phyloP scores from a whole-genome alignment of 208 protist species.

The Blechomonas ayalai region DNA sequence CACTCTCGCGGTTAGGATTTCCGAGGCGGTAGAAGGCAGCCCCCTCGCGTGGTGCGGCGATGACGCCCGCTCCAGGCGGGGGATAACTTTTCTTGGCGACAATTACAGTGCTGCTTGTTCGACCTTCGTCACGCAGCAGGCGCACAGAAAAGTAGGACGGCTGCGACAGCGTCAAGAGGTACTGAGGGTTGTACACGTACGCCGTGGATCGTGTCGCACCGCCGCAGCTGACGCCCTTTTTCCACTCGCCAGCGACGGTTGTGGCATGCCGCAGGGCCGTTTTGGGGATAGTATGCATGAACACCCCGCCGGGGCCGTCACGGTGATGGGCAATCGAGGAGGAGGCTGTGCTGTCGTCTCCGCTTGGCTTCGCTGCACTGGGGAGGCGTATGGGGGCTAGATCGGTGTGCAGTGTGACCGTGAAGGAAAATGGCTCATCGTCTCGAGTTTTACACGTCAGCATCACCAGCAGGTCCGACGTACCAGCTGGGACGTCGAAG shows the following conservation, averaged over 20 bases:
- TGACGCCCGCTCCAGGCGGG: slow-evolving; percentile 9
- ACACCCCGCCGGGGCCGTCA: slow-evolving; percentile 46
- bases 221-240: slow-evolving; percentile 67
- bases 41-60: neutral
- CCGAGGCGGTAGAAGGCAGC: slow-evolving; percentile 31
- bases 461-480: slow-evolving; percentile 56
- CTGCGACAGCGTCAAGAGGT: slow-evolving; percentile 35
- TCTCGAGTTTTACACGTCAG: too few species aligned
- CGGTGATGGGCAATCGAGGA: slow-evolving; percentile 6
- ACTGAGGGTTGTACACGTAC: slow-evolving; percentile 69
- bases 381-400: slow-evolving; percentile 45
- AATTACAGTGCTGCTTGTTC: slow-evolving; percentile 1
- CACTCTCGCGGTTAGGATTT: slow-evolving; percentile 22
- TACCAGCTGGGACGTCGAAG: slow-evolving; percentile 76
- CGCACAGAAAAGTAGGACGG: slow-evolving; percentile 50
- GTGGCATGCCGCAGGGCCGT: slow-evolving; percentile 38
- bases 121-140: slow-evolving; percentile 4
- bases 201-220: slow-evolving; percentile 44
- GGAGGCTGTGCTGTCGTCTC: slow-evolving; percentile 3
- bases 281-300: slow-evolving; percentile 69
- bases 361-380: neutral
- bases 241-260: slow-evolving; percentile 33
- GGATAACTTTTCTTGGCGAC: slow-evolving; percentile 10
- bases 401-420: slow-evolving; percentile 78
- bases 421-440: slow-evolving; percentile 57